Evolutionary conservation across 2,329 filamentous ascomycete genomes (phyloP).

Genomic region (Pyrenochaeta sp.): DNA sequence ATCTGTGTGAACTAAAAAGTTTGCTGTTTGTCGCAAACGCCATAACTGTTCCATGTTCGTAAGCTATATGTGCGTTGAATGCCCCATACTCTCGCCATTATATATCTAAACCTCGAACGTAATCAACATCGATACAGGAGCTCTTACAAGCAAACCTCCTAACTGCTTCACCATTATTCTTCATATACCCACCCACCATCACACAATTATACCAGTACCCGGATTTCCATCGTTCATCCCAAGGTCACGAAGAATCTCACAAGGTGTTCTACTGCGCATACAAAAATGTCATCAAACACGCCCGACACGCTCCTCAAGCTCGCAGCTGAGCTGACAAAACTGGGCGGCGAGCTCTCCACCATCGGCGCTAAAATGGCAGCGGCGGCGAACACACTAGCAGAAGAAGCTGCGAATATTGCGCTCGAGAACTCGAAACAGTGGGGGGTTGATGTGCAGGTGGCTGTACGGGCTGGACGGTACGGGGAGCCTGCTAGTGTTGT

Average conservation of each 20-base stretch:
- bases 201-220: too few species aligned
- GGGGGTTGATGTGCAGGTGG: slow-evolving; percentile 34
- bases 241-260: background rate
- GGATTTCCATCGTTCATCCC: too few species aligned
- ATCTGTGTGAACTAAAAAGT: too few species aligned
- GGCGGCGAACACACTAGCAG: slow-evolving; percentile 24
- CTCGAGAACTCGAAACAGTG: slow-evolving; percentile 29
- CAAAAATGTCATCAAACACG: slow-evolving; percentile 22
- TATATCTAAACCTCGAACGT: too few species aligned
- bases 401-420: slow-evolving; percentile 35
- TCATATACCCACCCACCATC: too few species aligned
- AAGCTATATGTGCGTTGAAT: too few species aligned
- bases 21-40: too few species aligned
- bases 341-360: slow-evolving; percentile 19
- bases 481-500: slow-evolving; percentile 10
- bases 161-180: too few species aligned
- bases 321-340: slow-evolving; percentile 26
- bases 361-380: slow-evolving; percentile 23
- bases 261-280: background rate
- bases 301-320: slow-evolving; percentile 32
- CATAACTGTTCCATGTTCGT: too few species aligned
- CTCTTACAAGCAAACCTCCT: too few species aligned
- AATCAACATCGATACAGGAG: too few species aligned
- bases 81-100: too few species aligned
- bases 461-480: slow-evolving; percentile 17